phyloP scores from a whole-genome alignment of 768 basidiomycete species.

The Mycena polygramma region DNA sequence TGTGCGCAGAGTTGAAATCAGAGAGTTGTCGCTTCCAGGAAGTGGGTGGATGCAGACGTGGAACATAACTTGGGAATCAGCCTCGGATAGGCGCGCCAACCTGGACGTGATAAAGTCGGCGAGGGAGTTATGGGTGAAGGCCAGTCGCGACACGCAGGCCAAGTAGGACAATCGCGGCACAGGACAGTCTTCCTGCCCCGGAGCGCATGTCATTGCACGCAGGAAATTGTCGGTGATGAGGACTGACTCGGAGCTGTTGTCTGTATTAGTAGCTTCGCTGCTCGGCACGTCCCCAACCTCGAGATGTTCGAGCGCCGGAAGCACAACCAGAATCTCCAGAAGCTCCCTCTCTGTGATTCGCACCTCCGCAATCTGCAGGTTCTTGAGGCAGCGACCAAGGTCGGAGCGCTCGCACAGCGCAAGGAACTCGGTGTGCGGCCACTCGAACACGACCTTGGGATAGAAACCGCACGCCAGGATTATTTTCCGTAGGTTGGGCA shows the following conservation, averaged over 20 bases:
- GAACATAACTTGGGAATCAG: not conserved
- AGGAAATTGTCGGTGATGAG: conserved; percentile 19
- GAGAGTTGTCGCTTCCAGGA: not conserved
- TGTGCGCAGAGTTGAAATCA: not conserved
- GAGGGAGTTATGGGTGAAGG: not conserved
- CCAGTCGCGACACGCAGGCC: conserved; percentile 4
- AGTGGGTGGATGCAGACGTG: conserved; percentile 15
- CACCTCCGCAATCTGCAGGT: conserved; percentile 1
- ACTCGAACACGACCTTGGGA: conserved; percentile 5
- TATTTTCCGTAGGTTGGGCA: not conserved
- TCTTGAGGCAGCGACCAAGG: not conserved
- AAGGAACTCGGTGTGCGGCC: conserved; percentile 6
- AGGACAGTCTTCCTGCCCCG: not conserved
- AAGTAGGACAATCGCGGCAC: not conserved
- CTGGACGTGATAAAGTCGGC: conserved; percentile 1
- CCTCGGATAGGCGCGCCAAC: not conserved
- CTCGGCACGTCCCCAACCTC: conserved; percentile 9
- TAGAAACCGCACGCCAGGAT: not conserved
- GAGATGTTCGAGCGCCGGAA: not conserved
- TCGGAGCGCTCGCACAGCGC: conserved; percentile 1
- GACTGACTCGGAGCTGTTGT: not conserved
- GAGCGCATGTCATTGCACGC: not conserved
- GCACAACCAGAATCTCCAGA: not conserved
- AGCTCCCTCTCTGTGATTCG: conserved; percentile 1
- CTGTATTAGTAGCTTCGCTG: not conserved